Base-by-base conservation (phyloP, 2,329 filamentous ascomycete genomes). In the Bisporella sp. region DNA sequence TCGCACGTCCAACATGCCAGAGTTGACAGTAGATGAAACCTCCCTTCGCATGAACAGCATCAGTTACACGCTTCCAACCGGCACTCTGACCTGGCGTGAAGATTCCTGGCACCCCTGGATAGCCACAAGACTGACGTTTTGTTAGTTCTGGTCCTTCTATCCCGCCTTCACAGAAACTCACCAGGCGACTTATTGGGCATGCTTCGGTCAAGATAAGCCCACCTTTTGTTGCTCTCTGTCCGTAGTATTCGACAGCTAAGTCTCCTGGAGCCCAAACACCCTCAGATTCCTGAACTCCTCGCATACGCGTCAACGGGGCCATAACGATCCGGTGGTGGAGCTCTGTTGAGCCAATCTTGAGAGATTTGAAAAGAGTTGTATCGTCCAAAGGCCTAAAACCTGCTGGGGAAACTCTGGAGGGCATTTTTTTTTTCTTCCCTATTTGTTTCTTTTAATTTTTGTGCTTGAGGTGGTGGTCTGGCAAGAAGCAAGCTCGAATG, bases 11-110 rank as follows among this genome's bases (percentile, higher is more conserved):
- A 0, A 81, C 65, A 0, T 74, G 75, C 73, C 80, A 85, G 0
- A 87, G 69, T 60, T 87, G 84, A 2, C 73, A 64, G 66, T 73
- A 85, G 47, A 86, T 80, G 60, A 72, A 79, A 13, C 72, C 75
- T 5, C 77, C 77, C 58, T 82, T 82, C 28, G 70, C 70, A 62
- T 88, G 84, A 0, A 87, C 80, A 1, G 76, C 77, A 30, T 80
- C 74, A 2, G 77, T 81, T 37, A 84, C 69, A 45, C 71, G 66
- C 13, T 75, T 77, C 81, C 81, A 85, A 1, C 69, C 75, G 2
- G 69, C 70, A 48, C 79, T 69, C 58, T 81, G 78, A 28, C 67
- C 70, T 2, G 69, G 64, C 41, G 65, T 76, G 60, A 71, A 82
- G 57, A 84, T 73, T 3, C 78, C 79, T 0, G 81, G 78, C 2